Conservation (phyloP, 768 basidiomycete species). For the Kwoniella sp. region DNA sequence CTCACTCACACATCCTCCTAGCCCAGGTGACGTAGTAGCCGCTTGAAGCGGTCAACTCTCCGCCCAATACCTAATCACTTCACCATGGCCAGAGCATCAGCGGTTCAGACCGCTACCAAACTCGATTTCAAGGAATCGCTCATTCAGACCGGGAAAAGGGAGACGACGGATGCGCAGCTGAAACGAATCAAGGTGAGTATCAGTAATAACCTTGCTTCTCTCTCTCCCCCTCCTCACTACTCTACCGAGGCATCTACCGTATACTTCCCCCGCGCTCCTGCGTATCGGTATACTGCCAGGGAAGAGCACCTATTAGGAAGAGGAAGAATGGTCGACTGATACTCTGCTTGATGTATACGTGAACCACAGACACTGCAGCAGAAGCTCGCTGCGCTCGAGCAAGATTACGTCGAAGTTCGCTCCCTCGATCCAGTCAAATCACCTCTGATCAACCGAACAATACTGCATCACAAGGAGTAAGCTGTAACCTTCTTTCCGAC, state of each 20-base stretch:
- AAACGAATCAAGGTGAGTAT: slow-evolving; percentile 75
- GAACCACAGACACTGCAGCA: slow-evolving; percentile 54
- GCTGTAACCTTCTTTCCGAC: slow-evolving; percentile 4
- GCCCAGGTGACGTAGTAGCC: neutral
- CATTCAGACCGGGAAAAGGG: slow-evolving; percentile 68
- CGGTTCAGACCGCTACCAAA: slow-evolving; percentile 27
- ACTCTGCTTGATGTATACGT: neutral
- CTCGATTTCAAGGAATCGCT: slow-evolving; percentile 78
- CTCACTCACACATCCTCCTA: too few relatives aligned
- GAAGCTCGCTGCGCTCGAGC: slow-evolving; percentile 74
- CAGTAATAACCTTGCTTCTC: too few relatives aligned
- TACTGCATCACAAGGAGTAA: slow-evolving; percentile 86
- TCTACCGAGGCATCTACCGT: too few relatives aligned
- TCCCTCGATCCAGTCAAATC: slow-evolving; percentile 72
- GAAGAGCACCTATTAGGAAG: neutral
- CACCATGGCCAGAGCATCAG: slow-evolving; percentile 12
- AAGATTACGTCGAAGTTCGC: slow-evolving; percentile 74
- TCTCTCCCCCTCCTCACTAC: too few relatives aligned
- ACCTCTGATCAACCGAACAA: slow-evolving; percentile 74
- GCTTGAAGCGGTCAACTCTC: neutral
- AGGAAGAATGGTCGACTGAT: neutral
- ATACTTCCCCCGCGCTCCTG: too few relatives aligned
- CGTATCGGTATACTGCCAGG: neutral
- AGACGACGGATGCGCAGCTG: slow-evolving; percentile 71
- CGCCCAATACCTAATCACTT: neutral